A percentile compares a stretch with the other conserved stretches of the same genome.
These are phyloP conservation scores for Candida dendrica DNA, from an alignment of 805 yeast genomes.

Conservation along the genomic window DNA sequence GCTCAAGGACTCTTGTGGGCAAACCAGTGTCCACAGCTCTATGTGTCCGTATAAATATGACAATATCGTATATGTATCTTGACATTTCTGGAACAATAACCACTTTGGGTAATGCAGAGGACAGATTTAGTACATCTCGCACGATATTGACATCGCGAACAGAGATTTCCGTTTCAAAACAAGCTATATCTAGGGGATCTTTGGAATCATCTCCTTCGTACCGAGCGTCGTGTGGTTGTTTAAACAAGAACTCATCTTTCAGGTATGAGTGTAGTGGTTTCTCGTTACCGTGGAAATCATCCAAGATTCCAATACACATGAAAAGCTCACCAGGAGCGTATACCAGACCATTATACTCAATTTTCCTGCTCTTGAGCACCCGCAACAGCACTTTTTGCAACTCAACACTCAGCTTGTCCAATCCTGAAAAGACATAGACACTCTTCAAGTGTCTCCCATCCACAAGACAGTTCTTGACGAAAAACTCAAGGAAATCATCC, in stretches of 20 bases:
- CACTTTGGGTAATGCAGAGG: background rate
- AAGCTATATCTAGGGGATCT: background rate
- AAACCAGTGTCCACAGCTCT: constrained; percentile 47
- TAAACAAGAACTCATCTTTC: constrained; percentile 1
- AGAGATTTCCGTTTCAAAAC: background rate
- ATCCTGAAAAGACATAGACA: background rate
- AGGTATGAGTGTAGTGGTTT: background rate
- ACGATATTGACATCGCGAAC: background rate
- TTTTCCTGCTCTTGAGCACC: background rate
- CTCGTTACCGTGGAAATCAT: background rate
- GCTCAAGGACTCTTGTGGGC: constrained; percentile 37
- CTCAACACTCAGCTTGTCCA: background rate
- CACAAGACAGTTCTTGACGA: background rate
- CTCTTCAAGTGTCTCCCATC: background rate
- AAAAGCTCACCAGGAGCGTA: background rate
- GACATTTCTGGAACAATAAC: constrained; percentile 40
- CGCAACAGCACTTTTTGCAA: background rate
- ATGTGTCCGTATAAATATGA: constrained; percentile 46
- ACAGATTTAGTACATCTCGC: background rate
- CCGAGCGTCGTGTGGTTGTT: background rate
- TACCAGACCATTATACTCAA: background rate
- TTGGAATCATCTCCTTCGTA: background rate
- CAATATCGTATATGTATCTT: constrained; percentile 50
- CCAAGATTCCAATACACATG: background rate
- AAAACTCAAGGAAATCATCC: background rate